Evolutionary conservation across 108 stramenopile genomes (phyloP), one percentile per base, ranked within the genome.

Genomic region (Tribonema minus): DNA sequence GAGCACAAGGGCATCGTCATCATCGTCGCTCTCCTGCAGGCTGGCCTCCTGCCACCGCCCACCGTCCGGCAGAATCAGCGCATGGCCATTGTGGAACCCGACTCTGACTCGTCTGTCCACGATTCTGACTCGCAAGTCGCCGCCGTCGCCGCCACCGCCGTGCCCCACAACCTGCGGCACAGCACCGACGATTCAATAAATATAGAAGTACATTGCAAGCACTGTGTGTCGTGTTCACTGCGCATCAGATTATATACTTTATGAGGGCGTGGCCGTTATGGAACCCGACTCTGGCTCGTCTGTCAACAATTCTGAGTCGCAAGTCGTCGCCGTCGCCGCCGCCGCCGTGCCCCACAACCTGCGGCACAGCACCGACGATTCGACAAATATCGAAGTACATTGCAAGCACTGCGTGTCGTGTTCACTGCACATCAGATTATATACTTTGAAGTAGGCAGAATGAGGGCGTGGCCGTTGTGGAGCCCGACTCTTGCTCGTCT

Each of bases 231-330:
- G n/a, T n/a, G n/a, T n/a, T n/a, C n/a, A n/a, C n/a, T n/a, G n/a
- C n/a, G n/a, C n/a, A n/a, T n/a, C n/a, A n/a, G n/a, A n/a, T n/a
- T n/a, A n/a, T n/a, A n/a, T n/a, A n/a, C n/a, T n/a, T n/a, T n/a
- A n/a, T n/a, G n/a, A 84, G 71, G n/a, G 68, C 41, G 74, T 84
- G 77, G 9, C 84, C 84, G 27, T 84, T 84, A 37, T 84, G 84
- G 54, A 84, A 70, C 6, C 84, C 84, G 32, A 80, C 38, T 38
- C 68, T 81, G 20, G 72, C 37, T 31, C 65, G 35, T 23, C 82
- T 63, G 12, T 59, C 67, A 37, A 77, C 37, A 7, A 77, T 68
- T 36, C 58, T 58, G 59, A 58, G 64, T 64, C 64, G 38, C 3
- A 39, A 20, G 33, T 34, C 46, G 35, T 36, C 64, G 20, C 58